Conservation (phyloP, 805 yeast species). For the Starmera pachycereana region DNA sequence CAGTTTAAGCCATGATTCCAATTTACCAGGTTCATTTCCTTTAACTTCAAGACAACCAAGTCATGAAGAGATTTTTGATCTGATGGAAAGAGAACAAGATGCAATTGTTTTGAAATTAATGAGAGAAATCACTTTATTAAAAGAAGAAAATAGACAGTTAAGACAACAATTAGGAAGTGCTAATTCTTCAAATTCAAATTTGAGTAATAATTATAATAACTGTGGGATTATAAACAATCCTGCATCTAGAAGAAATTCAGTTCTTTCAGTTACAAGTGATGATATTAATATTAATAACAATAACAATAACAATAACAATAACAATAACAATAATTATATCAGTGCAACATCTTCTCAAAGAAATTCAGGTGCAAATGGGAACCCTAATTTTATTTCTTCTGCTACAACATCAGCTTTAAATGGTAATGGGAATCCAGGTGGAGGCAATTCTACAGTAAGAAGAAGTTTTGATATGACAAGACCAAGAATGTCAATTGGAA, state of each 20-base stretch:
- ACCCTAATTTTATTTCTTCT: too few species aligned
- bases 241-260: background rate
- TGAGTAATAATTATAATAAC: background rate
- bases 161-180: slow-evolving; percentile 9
- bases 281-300: too few species aligned
- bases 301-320: too few species aligned
- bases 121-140: slow-evolving; percentile 46
- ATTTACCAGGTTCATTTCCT: slow-evolving; percentile 13
- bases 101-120: slow-evolving; percentile 59
- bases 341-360: too few species aligned
- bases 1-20: background rate
- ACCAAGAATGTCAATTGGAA: too few species aligned
- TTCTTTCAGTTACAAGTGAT: too few species aligned
- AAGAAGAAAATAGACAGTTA: slow-evolving; percentile 40
- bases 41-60: slow-evolving; percentile 16
- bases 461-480: too few species aligned
- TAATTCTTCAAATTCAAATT: background rate
- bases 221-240: background rate
- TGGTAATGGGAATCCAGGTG: too few species aligned
- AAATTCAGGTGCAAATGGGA: too few species aligned
- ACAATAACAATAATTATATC: too few species aligned
- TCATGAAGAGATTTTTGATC: slow-evolving; percentile 41
- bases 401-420: too few species aligned
- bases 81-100: slow-evolving; percentile 68
- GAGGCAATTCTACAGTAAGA: too few species aligned